Evolutionary conservation across 1,284 basidiomycete species (phyloP).

Genomic region (Cutaneotrichosporon dermatis): DNA sequence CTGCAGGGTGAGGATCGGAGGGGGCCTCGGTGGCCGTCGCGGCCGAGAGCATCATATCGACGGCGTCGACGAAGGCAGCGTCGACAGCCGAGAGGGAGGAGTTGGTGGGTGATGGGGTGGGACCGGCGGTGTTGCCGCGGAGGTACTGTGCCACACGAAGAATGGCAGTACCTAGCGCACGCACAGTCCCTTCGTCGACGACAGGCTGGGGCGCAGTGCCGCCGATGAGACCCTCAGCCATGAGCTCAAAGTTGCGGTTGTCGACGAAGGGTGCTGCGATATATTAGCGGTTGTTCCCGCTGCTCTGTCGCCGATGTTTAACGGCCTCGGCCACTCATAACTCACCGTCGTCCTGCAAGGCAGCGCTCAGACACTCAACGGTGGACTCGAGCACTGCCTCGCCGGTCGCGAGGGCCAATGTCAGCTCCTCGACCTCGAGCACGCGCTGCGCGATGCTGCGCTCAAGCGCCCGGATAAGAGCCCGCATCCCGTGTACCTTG

Average conservation of each 20-base stretch:
- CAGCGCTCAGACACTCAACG: neutral
- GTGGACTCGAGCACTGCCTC: slow-evolving; percentile 1
- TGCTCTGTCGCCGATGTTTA: too few relatives aligned
- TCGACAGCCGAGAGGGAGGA: slow-evolving; percentile 1
- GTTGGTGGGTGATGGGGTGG: neutral
- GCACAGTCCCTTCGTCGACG: slow-evolving; percentile 2
- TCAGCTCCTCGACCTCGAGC: slow-evolving; percentile 26
- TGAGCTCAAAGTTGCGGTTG: slow-evolving; percentile 18
- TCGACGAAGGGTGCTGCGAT: slow-evolving; percentile 8
- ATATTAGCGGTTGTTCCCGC: too few relatives aligned
- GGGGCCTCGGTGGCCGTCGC: neutral
- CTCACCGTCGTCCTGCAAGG: neutral
- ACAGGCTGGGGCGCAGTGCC: neutral
- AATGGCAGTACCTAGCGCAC: slow-evolving; percentile 4
- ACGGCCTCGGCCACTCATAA: too few relatives aligned
- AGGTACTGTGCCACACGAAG: slow-evolving; percentile 7
- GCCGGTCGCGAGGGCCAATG: slow-evolving; percentile 15
- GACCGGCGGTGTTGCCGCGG: neutral
- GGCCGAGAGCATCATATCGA: slow-evolving; percentile 3
- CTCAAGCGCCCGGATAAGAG: slow-evolving; percentile 20
- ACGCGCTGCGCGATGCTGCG: slow-evolving; percentile 21
- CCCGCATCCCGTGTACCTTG: slow-evolving; percentile 26
- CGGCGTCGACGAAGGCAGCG: slow-evolving; percentile 4
- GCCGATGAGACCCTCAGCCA: neutral
- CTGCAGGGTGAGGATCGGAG: neutral